Conservation (phyloP, 75 land plant species). For the Pinus albicaulis region DNA sequence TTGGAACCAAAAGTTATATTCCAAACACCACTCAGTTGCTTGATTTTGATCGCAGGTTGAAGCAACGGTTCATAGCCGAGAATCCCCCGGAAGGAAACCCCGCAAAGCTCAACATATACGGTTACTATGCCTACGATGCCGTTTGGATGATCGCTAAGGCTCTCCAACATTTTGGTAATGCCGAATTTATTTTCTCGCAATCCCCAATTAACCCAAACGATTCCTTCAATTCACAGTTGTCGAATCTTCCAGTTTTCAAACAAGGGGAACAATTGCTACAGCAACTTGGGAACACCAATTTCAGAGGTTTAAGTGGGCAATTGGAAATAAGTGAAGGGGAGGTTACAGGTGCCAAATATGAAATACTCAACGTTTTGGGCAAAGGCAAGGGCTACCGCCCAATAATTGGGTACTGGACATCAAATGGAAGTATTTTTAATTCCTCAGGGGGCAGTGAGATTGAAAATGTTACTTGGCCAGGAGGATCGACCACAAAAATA, state of each 20-base stretch:
- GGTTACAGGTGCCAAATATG: conserved; percentile 25
- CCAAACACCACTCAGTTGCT: no score
- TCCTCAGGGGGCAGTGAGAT: neutral
- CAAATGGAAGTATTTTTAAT: conserved; percentile 6
- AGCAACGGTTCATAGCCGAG: no score
- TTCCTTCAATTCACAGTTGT: no score
- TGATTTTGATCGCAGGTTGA: no score
- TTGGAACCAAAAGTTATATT: no score
- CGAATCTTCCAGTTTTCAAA: conserved; percentile 20
- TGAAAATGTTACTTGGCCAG: conserved; percentile 46
- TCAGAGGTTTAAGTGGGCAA: conserved; percentile 54
- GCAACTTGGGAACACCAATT: conserved; percentile 23
- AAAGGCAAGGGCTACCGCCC: neutral
- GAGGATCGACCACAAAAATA: neutral
- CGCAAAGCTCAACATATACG: no score
- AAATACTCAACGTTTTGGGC: conserved; percentile 34
- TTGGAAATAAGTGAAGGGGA: conserved; percentile 49
- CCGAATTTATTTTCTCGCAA: no score
- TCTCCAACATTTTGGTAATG: no score
- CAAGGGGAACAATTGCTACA: conserved; percentile 33
- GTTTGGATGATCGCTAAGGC: no score
- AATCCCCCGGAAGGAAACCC: no score
- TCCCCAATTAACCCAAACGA: no score
- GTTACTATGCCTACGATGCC: no score
- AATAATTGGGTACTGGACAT: conserved; percentile 39